These are phyloP conservation scores for Aspergillus sp. DNA, from an alignment of 2,329 filamentous ascomycete genomes.

Conservation along the genomic window DNA sequence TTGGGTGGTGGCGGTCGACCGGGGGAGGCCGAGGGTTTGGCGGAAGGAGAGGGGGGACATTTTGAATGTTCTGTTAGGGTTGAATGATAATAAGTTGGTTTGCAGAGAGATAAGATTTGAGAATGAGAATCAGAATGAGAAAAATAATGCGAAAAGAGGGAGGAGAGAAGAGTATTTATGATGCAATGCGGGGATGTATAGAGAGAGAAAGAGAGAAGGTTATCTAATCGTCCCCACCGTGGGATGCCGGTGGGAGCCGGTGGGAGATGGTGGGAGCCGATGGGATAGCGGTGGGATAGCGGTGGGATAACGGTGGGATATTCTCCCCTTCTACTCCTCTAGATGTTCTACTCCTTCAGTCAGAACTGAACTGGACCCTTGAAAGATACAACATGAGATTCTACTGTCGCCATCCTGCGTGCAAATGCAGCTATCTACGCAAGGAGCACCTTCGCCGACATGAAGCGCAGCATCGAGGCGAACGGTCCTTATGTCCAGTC, in stretches of 20 bases:
- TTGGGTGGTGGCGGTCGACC: conserved; percentile 55
- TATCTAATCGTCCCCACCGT: not conserved
- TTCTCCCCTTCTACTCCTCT: too few relatives aligned
- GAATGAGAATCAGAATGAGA: not conserved
- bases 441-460: conserved; percentile 20
- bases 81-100: not conserved
- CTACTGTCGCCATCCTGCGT: conserved; percentile 7
- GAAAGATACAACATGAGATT: not conserved
- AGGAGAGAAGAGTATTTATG: too few relatives aligned
- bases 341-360: not conserved
- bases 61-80: not conserved
- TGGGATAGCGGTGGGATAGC: not conserved
- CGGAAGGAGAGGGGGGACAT: conserved; percentile 44
- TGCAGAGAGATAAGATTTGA: not conserved
- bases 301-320: conserved; percentile 2
- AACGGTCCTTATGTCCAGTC: conserved; percentile 12
- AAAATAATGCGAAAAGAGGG: not conserved
- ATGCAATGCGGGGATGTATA: too few relatives aligned
- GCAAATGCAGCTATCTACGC: conserved; percentile 15
- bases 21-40: conserved; percentile 53
- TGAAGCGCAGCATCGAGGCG: conserved; percentile 10
- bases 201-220: not conserved
- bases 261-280: not conserved
- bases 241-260: not conserved
- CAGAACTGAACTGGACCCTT: not conserved